Evolutionary conservation across 164 flowering plant species (phyloP), one percentile per base, ranked within the genome.

Genomic region (Taxillus chinensis): DNA sequence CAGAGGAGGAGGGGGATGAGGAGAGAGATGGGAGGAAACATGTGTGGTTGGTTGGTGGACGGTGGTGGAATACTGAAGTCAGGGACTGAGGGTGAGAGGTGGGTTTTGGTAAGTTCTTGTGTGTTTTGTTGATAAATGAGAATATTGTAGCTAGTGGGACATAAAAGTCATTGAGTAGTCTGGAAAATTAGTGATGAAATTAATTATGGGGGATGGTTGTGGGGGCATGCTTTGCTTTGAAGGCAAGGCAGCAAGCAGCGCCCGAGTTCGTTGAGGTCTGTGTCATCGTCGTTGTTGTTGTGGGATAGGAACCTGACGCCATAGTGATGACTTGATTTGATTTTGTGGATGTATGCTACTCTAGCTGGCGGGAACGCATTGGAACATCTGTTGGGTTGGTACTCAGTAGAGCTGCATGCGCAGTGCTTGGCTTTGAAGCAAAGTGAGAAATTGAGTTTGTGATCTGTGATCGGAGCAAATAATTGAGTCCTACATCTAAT

Each of bases 151-250:
- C 4, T 38, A 42, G 67, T 14, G 45, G 15, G 39, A 14, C 65
- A 49, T 45, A 39, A 11, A 11, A 37, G 52, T 41, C 39, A 41
- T 52, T 27, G 59, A 61, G 62, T 55, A 43, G 42, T 16, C 53
- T 46, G 50, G 62, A 43, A 40, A 11, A 4, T 46, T 38, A 45
- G 14, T 42, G 16, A 13, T 38, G 37, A 13, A 57, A 55, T 17
- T 51, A 14, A n/a, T n/a, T n/a, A n/a, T n/a, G n/a, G n/a, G n/a
- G n/a, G n/a, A n/a, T n/a, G n/a, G n/a, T n/a, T n/a, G n/a, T 8
- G 59, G 10, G 4, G 43, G 11, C 40, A 56, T 62, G 75, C 82
- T 79, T 83, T 56, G 64, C 85, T 78, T 83, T 73, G 71, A 83
- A 81, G 83, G 14, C 14, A 80, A 79, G 87, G 51, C 27, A 27